Evolutionary conservation across 108 stramenopile species (phyloP), one percentile per base, ranked within the genome.

Genomic region (Skeletonema tropicum): DNA sequence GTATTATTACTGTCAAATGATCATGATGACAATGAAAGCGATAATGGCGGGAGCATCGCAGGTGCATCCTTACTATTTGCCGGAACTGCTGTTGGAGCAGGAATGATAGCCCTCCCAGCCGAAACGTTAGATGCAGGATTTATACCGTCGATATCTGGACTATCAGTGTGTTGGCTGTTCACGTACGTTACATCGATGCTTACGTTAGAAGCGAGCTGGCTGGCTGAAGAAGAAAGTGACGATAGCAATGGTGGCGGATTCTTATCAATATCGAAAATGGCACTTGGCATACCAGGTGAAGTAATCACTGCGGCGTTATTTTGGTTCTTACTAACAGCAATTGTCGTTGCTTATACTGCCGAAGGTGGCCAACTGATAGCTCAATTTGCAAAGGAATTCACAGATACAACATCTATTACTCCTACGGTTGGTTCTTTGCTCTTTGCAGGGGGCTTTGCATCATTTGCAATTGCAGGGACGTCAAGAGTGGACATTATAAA

Each of bases 21-120:
- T 45, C 14, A 45, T 15, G 42, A n/a, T 3, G 6, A 25, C 23
- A 55, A 63, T 29, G 41, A 70, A 13, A 48, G 35, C 21, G 78
- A 71, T 14, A 48, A n/a, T 29, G 26, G 33, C 26, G 78, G 76
- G 7, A 83, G 83, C 65, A 57, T 83, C 31, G 48, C 58, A 17
- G 83, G 83, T 7, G 83, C 83, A 29, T 83, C 83, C 7, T 45
- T 83, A 30, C 57, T 83, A 3, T 83, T 79, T 32, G 83, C 83
- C 17, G 83, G 83, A 6, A 83, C 76, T 13, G 75, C 76, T 29
- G 45, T 83, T 36, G 83, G 83, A 11, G 83, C 83, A 3, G 83
- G 83, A 7, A 74, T 74, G 66, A 35, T 83, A 21, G 83, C 83
- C 12, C 30, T 83, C 0, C 83, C 83, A 12, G 68, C 74, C 10